Base-by-base conservation (phyloP, 2,329 filamentous ascomycete genomes). In the Teratosphaeria epicoccoides region DNA sequence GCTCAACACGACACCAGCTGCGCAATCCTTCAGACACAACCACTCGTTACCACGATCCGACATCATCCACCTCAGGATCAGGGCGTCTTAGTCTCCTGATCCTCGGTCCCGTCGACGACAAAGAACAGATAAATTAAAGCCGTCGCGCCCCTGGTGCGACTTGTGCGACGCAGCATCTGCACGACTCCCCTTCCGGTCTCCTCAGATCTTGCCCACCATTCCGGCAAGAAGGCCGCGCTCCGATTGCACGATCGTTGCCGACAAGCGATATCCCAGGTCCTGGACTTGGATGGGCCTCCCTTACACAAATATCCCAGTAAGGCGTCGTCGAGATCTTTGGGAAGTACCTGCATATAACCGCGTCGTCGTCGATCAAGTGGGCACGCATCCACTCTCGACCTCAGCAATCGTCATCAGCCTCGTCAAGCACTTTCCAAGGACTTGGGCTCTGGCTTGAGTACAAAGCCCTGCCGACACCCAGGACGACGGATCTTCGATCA, bases 111-210 rank as follows among this genome's bases (percentile, higher is more conserved):
- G 61, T n/a, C 59, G 60, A 49, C 66, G 69, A 68, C 59, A 60
- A 59, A 55, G 50, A 56, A 55, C 52, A 50, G 51, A 59, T 53
- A 49, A 49, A 52, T 52, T 52, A 47, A 57, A 53, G 50, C 60
- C 58, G 57, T 55, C 52, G 52, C 55, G 57, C 58, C 61, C 55
- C 57, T 61, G 57, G 63, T 65, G 55, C 53, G 49, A 66, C 64
- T 50, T 48, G 62, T 67, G 71, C 71, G 63, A 67, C 71, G 70
- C 70, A 63, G 66, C 68, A 64, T 70, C 70, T 74, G 70, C 71
- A 68, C 71, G 67, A 71, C 71, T 71, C 69, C 69, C 67, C 68
- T 69, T 66, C 58, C 66, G 70, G 71, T 68, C 57, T 61, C 54
- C 65, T 66, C 65, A 62, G 70, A 65, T 64, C 61, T 62, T 58